Conservation (phyloP, 192 early-diverging fungal genomes). For the Backusella parvicylindrica region DNA sequence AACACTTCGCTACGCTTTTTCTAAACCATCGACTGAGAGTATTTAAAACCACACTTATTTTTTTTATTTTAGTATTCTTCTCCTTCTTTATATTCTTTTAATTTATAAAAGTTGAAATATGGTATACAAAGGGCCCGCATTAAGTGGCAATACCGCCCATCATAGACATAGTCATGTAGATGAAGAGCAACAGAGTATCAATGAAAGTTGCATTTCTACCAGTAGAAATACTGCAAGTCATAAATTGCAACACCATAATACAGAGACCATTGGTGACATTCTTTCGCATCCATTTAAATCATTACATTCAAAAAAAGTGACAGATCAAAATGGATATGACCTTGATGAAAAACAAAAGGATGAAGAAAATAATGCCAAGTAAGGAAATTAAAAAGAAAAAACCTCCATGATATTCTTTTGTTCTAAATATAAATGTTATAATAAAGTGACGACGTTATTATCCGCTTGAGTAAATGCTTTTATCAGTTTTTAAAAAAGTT, state of each 20-base stretch:
- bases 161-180: too few relatives aligned
- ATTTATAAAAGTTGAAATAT: too few relatives aligned
- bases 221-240: too few relatives aligned
- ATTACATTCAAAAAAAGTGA: slow-evolving; percentile 4
- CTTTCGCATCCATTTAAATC: slow-evolving; percentile 21
- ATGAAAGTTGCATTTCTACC: too few relatives aligned
- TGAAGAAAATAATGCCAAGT: neutral
- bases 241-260: slow-evolving; percentile 8
- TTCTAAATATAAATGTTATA: neutral
- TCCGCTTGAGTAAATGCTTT: neutral
- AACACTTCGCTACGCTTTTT: too few relatives aligned
- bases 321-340: slow-evolving; percentile 1
- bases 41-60: too few relatives aligned
- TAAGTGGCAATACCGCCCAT: too few relatives aligned
- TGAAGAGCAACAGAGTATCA: too few relatives aligned
- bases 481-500: neutral
- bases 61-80: too few relatives aligned
- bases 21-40: too few relatives aligned
- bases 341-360: slow-evolving; percentile 9
- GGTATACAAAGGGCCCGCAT: too few relatives aligned
- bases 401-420: neutral
- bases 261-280: slow-evolving; percentile 35
- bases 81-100: too few relatives aligned
- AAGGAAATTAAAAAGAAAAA: neutral
- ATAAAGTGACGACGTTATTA: neutral